Evolutionary conservation across 371 early-diverging fungal genomes (phyloP).

Genomic region (Smittium culicis): DNA sequence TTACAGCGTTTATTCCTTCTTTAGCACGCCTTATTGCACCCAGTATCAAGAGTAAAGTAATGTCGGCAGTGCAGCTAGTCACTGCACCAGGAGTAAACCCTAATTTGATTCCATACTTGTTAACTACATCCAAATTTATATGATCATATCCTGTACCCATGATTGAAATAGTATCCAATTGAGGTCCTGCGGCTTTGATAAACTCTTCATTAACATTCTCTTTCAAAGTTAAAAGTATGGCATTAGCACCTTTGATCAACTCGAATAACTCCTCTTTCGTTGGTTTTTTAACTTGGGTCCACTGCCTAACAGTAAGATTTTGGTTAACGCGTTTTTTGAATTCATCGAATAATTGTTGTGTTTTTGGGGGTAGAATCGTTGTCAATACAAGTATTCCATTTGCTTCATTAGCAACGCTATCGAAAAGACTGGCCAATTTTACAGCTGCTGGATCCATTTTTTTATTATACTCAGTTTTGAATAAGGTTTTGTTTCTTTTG

Average conservation of each 20-base stretch:
- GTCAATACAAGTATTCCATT: not conserved
- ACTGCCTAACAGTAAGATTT: not conserved
- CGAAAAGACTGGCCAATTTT: no score
- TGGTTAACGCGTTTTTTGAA: not conserved
- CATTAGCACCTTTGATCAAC: not conserved
- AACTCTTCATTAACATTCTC: not conserved
- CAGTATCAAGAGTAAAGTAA: conserved; percentile 16
- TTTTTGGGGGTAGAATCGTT: not conserved
- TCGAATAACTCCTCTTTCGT: not conserved
- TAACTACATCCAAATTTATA: not conserved
- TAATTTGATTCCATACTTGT: not conserved
- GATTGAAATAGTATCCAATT: not conserved
- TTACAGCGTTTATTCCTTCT: no score
- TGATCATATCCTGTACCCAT: not conserved
- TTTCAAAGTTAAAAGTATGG: not conserved
- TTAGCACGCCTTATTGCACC: no score
- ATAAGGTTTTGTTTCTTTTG: no score
- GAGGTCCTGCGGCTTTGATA: not conserved
- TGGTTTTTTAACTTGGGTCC: not conserved
- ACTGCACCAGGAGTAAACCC: not conserved
- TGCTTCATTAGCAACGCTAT: no score
- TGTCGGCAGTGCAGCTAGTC: conserved; percentile 10
- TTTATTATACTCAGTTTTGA: no score
- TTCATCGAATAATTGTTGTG: not conserved
- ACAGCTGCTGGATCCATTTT: no score